Evolutionary conservation across 371 early-diverging fungal species (phyloP).

Genomic region (Mucor plumbeus): DNA sequence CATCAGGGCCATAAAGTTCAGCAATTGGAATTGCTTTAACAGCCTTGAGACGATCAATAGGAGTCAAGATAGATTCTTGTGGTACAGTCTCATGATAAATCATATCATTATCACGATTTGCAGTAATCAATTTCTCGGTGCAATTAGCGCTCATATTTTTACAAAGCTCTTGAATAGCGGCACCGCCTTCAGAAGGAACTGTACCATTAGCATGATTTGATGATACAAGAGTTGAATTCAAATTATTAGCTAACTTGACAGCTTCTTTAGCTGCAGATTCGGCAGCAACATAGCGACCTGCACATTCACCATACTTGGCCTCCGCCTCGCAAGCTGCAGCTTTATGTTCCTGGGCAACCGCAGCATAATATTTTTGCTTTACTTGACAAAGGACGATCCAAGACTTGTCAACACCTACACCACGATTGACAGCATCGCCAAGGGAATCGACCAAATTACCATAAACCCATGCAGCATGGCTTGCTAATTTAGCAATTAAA

Average conservation of each 20-base stretch:
- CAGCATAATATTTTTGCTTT: slow-evolving; percentile 86
- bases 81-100: slow-evolving; percentile 94
- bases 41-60: slow-evolving; percentile 82
- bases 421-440: slow-evolving; percentile 55
- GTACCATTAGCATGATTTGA: slow-evolving; percentile 53
- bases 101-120: slow-evolving; percentile 91
- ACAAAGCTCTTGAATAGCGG: slow-evolving; percentile 67
- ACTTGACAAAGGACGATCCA: slow-evolving; percentile 76
- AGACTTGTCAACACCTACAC: slow-evolving; percentile 66
- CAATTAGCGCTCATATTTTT: slow-evolving; percentile 63
- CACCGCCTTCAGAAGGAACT: slow-evolving; percentile 63
- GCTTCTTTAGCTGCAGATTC: slow-evolving; percentile 87
- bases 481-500: slow-evolving; percentile 88
- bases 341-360: slow-evolving; percentile 83
- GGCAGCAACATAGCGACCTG: slow-evolving; percentile 78
- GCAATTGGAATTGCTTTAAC: slow-evolving; percentile 78
- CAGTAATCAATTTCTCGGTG: slow-evolving; percentile 63
- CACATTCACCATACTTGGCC: slow-evolving; percentile 84
- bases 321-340: slow-evolving; percentile 80
- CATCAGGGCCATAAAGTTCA: slow-evolving; percentile 70
- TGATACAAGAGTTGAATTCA: slow-evolving; percentile 52
- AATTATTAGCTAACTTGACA: slow-evolving; percentile 67
- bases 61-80: slow-evolving; percentile 73
- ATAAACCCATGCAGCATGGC: slow-evolving; percentile 84
- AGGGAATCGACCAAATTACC: slow-evolving; percentile 69